Base-by-base conservation (phyloP, 202 grass and related monocot species). In the Digitaria exilis region DNA sequence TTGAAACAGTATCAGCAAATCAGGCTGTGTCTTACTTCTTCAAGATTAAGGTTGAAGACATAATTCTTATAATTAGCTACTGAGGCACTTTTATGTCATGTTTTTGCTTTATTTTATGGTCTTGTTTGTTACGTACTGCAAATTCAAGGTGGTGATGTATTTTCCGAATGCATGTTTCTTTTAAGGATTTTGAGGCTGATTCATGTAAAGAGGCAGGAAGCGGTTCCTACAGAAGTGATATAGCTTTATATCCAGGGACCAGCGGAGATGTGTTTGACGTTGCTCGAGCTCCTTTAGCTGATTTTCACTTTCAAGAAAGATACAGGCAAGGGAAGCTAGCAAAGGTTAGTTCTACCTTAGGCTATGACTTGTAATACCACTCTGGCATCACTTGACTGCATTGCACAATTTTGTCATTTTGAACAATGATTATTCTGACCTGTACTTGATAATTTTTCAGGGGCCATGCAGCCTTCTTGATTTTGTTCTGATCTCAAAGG, bases 231-330 rank as follows among this genome's bases (percentile, higher is more conserved):
- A 83, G 81, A 86, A 82, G 89, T 82, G 89, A 96, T 88, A 46
- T 91, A 46, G 31, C 84, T 61, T 87, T 96, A 80, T 74, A 32
- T 84, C 42, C 81, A 86, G 87, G 88, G 22, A 76, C 42, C 43
- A 86, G 49, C 58, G 86, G 73, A 62, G 85, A 87, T 61, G 12
- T 94, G 58, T 86, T 89, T 87, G 91, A 94, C 78, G 59, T 94
- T 80, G 91, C 87, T 65, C 89, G n/a, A 42, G 88, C 96, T 73
- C 96, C 96, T 84, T 77, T 96, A 24, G 78, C 82, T 83, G 75
- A 94, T 88, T 99, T 99, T 88, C 96, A 99, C 81, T 51, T 55
- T 83, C 89, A 96, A 83, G 96, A 99, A 82, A 92, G 91, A 86
- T 87, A 86, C 85, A 87, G 89, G 69, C 96, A 96, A 77, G 85